Conservation (phyloP, 805 yeast genomes). For the Metschnikowia borealis region DNA sequence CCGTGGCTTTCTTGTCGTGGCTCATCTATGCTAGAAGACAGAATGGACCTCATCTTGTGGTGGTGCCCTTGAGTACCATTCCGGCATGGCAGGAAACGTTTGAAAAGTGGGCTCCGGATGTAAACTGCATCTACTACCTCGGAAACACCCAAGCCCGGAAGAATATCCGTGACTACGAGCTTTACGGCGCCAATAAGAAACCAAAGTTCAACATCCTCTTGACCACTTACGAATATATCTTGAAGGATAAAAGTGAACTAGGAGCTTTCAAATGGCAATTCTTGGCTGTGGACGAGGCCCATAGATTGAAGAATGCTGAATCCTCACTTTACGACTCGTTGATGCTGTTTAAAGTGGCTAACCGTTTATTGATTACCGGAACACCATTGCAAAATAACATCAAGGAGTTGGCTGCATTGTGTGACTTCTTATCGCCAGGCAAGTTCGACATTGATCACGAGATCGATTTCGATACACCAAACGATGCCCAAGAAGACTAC, state of each 20-base stretch:
- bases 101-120: conserved; percentile 95
- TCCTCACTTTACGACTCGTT: conserved; percentile 88
- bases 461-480: conserved; percentile 89
- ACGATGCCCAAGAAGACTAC: conserved; percentile 80
- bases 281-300: conserved; percentile 98
- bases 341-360: conserved; percentile 73
- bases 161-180: conserved; percentile 80
- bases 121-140: conserved; percentile 86
- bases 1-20: conserved; percentile 93
- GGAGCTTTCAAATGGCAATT: conserved; percentile 92
- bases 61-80: conserved; percentile 91
- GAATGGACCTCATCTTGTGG: conserved; percentile 95
- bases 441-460: conserved; percentile 85
- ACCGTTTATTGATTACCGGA: conserved; percentile 90
- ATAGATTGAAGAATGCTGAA: conserved; percentile 90
- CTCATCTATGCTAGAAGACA: conserved; percentile 91
- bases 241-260: conserved; percentile 79
- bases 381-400: conserved; percentile 96
- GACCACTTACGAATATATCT: conserved; percentile 94
- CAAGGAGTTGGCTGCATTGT: conserved; percentile 90
- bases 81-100: conserved; percentile 99
- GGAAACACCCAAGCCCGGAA: conserved; percentile 88
- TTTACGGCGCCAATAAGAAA: conserved; percentile 59
- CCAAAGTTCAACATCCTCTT: conserved; percentile 87
- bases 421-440: conserved; percentile 96